These are phyloP conservation scores for Serendipita sp. DNA, from an alignment of 768 basidiomycete species.

Conservation along the genomic window DNA sequence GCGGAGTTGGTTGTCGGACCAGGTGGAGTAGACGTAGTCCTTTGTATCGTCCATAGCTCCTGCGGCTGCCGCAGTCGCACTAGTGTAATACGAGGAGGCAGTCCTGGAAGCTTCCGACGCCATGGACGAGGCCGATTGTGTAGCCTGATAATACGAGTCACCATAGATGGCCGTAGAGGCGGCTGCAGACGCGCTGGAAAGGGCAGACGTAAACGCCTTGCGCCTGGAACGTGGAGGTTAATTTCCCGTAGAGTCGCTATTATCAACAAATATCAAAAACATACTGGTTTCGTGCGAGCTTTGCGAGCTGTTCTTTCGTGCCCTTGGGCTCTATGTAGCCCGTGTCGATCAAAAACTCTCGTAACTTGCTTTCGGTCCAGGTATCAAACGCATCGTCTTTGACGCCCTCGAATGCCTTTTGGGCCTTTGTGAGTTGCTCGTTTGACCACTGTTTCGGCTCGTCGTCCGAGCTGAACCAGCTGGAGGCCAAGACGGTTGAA, in stretches of 20 bases:
- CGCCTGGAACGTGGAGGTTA: slow-evolving; percentile 21
- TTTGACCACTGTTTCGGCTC: slow-evolving; percentile 31
- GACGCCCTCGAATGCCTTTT: slow-evolving; percentile 31
- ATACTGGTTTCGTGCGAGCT: slow-evolving; percentile 53
- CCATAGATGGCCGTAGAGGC: slow-evolving; percentile 36
- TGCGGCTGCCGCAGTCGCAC: slow-evolving; percentile 37
- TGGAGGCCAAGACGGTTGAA: not conserved
- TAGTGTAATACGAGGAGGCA: slow-evolving; percentile 25
- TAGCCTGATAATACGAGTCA: slow-evolving; percentile 26
- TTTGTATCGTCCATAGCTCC: slow-evolving; percentile 51
- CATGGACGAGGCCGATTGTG: slow-evolving; percentile 18
- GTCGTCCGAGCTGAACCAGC: not conserved
- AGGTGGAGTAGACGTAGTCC: slow-evolving; percentile 80
- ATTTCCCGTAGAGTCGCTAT: not conserved
- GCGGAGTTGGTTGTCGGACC: slow-evolving; percentile 67
- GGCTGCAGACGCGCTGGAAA: slow-evolving; percentile 37
- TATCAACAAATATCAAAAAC: slow-evolving; percentile 5
- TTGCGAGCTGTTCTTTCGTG: slow-evolving; percentile 60
- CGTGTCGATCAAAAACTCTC: slow-evolving; percentile 73
- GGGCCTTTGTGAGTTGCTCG: slow-evolving; percentile 48
- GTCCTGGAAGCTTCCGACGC: slow-evolving; percentile 17
- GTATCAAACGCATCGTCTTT: slow-evolving; percentile 51
- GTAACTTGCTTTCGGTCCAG: slow-evolving; percentile 74
- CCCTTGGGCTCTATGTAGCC: slow-evolving; percentile 71
- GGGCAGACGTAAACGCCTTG: slow-evolving; percentile 41